Evolutionary conservation across 2,329 filamentous ascomycete species (phyloP), one percentile per base, ranked within the genome.

Genomic region (Colletotrichum sp.): DNA sequence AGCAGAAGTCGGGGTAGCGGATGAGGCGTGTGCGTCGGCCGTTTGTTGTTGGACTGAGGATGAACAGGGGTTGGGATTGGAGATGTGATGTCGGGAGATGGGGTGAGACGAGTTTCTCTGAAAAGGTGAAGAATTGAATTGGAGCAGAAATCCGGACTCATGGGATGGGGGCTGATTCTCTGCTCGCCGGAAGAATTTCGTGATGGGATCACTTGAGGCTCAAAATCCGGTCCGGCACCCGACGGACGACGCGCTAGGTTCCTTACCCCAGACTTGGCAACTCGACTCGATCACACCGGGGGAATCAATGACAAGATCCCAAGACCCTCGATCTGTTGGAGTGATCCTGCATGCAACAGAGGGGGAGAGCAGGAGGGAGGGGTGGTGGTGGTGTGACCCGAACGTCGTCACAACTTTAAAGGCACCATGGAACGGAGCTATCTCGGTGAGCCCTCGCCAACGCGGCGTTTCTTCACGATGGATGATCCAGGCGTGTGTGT

Each of bases 1-100:
- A 72, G 62, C 36, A 39, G 24, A 63, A 32, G n/a, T 75, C 72
- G 72, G 72, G 63, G 39, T 75, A 75, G 72, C 72, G 72, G 72
- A 75, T 75, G 72, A 67, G 68, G 62, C 39, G 52, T 60, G 55
- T 63, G 72, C 52, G 49, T 67, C 28, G 24, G 21, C 18, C 59
- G 39, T 68, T 21, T 68, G 55, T n/a, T 30, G 39, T 34, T n/a
- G 36, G 12, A 34, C n/a, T n/a, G 39, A 68, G 68, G 39, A 75
- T 68, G 72, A 36, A 68, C 63, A 55, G 24, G 67, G 62, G 60
- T 55, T 72, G 49, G 68, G 63, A 21, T 55, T 30, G 24, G 39
- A 36, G 28, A 71, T 36, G 68, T 26, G 36, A 62, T 62, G 52
- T 24, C 6, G 52, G 30, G 57, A 39, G 60, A 67, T 28, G 18